A percentile compares a stretch with the other conserved stretches of the same genome.
Conservation (phyloP, 1,284 basidiomycete species). For the Sanghuangporus baumii region DNA sequence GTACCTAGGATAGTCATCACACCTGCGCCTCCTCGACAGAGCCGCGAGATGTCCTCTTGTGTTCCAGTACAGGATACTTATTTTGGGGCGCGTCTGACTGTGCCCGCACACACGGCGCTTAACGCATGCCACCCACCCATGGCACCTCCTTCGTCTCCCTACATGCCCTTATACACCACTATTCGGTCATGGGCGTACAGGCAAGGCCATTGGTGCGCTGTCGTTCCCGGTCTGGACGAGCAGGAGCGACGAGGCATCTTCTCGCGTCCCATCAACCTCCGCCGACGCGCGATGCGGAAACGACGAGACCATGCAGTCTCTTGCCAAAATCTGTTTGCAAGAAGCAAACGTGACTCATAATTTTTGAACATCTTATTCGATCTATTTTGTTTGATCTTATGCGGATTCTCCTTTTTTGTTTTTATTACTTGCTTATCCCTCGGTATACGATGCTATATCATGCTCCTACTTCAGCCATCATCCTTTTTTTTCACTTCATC, state of each 20-base stretch:
- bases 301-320: not conserved
- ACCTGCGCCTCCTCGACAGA: slow-evolving; percentile 33
- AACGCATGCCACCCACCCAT: slow-evolving; percentile 45
- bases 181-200: slow-evolving; percentile 40
- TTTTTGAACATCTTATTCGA: not conserved
- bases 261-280: slow-evolving; percentile 26
- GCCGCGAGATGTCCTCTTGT: slow-evolving; percentile 35
- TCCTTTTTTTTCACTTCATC: not conserved
- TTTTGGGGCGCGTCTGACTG: slow-evolving; percentile 45
- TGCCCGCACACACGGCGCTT: slow-evolving; percentile 44
- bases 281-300: slow-evolving; percentile 20
- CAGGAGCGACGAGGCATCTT: slow-evolving; percentile 40
- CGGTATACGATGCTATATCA: not conserved
- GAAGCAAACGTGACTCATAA: slow-evolving; percentile 9
- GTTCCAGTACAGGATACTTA: slow-evolving; percentile 50
- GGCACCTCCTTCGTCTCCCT: slow-evolving; percentile 20
- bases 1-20: slow-evolving; percentile 49
- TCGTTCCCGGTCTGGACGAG: slow-evolving; percentile 42
- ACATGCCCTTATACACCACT: slow-evolving; percentile 21
- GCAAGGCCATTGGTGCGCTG: slow-evolving; percentile 48
- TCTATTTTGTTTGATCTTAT: not conserved
- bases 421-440: not conserved
- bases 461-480: not conserved
- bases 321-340: slow-evolving; percentile 6
- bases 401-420: not conserved